Base-by-base conservation (phyloP, 2,329 filamentous ascomycete genomes). In the Salinomyces thailandicus region DNA sequence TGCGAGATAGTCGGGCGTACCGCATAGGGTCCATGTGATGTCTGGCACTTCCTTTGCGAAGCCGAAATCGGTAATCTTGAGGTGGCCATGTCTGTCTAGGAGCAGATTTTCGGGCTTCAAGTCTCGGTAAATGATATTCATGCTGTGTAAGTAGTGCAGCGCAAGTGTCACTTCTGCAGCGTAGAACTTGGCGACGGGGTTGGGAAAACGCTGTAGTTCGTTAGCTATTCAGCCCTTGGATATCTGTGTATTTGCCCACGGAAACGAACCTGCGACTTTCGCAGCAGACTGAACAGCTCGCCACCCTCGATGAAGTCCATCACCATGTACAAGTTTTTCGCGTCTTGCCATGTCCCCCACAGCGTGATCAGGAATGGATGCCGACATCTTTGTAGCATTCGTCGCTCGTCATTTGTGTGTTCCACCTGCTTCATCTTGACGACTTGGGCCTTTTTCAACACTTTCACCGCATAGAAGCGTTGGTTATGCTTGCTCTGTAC, bases 351-450 rank as follows among this genome's bases (percentile, higher is more conserved):
- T 7, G 91, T 98, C 40, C 91, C 91, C 91, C 91, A 98, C 27
- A 98, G 71, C 2, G 91, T 98, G 58, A 98, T 91, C 46, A 98
- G 71, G 66, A 98, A 98, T 9, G 91, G 87, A 63, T 98, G 89
- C 62, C 95, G 93, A 60, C 96, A 91, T 60, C 93, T 83, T 59
- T 85, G 84, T 54, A 98, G 68, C 91, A 98, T 98, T 53, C 76
- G 78, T 49, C 91, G 75, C 68, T 98, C 91, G 63, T 98, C 91
- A 57, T 98, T 98, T 49, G 91, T 98, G 66, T 98, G 91, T 64
- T 98, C 91, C 42, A 98, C 86, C 64, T 98, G 91, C 75, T 98
- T 98, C 91, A 98, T 96, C 70, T 94, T 94, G 62, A 98, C 86
- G 37, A 98, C 89, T 66, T 98, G 91, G 33, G 80, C 80, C 73